Percentiles rank a stretch among this genome's conserved stretches.
Evolutionary conservation across 169 alveolate genomes (phyloP).

Genomic region (Neospora caninum): DNA sequence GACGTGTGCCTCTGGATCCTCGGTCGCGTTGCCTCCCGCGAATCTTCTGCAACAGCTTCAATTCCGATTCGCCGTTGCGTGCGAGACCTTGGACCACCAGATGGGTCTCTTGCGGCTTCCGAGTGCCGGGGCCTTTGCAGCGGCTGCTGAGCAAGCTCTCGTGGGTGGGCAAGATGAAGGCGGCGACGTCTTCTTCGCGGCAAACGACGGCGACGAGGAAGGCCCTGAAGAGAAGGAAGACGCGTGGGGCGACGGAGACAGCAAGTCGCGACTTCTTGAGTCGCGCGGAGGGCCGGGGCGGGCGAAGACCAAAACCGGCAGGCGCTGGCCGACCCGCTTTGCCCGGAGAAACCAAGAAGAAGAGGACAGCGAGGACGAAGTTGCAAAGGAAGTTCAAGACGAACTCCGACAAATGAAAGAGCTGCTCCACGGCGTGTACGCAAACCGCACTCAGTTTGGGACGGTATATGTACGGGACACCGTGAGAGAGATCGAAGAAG

Average conservation of each 20-base stretch:
- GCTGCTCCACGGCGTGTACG: neutral
- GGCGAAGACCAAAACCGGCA: neutral
- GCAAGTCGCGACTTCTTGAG: neutral
- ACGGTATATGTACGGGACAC: neutral
- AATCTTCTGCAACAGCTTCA: slow-evolving; percentile 18
- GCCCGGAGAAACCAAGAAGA: neutral
- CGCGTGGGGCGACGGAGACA: neutral
- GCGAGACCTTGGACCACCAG: neutral
- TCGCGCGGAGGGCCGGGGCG: neutral
- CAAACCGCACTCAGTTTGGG: neutral
- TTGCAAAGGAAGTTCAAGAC: neutral
- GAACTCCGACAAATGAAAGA: neutral
- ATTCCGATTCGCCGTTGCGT: neutral
- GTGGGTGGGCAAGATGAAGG: neutral
- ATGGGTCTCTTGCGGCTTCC: neutral
- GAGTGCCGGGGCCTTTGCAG: neutral
- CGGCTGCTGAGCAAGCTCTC: neutral
- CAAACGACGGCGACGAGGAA: neutral
- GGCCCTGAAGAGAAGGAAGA: neutral
- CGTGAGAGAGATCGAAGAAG: neutral
- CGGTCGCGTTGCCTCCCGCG: neutral
- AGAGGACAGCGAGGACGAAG: neutral
- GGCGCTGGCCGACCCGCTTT: neutral
- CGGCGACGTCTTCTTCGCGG: neutral
- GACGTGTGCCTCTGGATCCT: neutral